Evolutionary conservation across 1,284 basidiomycete genomes (phyloP).

Genomic region (Ganoderma lucidum): DNA sequence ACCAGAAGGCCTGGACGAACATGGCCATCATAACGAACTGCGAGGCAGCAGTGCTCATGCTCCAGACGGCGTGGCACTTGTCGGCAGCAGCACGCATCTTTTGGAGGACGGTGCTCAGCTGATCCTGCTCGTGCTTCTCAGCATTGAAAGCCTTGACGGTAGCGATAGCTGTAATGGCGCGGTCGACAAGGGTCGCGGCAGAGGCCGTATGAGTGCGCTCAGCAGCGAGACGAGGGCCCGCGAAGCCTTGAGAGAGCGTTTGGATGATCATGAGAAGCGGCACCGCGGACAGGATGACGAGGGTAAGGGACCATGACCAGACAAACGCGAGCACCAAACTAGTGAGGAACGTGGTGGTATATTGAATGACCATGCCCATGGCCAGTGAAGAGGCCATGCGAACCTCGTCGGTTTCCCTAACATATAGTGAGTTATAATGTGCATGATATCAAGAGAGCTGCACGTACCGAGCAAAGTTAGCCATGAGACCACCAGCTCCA

Average conservation of each 20-base stretch:
- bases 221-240: slow-evolving; percentile 68
- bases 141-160: slow-evolving; percentile 99
- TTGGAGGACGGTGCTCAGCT: slow-evolving; percentile 58
- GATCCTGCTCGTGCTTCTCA: slow-evolving; percentile 62
- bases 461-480: slow-evolving; percentile 87
- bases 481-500: slow-evolving; percentile 94
- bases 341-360: slow-evolving; percentile 81
- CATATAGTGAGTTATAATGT: background rate
- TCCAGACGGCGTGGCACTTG: slow-evolving; percentile 79
- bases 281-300: slow-evolving; percentile 93
- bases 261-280: slow-evolving; percentile 85
- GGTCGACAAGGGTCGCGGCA: slow-evolving; percentile 83
- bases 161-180: slow-evolving; percentile 80
- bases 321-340: slow-evolving; percentile 85
- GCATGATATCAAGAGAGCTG: slow-evolving; percentile 11
- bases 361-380: slow-evolving; percentile 82
- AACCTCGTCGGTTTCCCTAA: slow-evolving; percentile 94
- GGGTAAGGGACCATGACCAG: slow-evolving; percentile 84
- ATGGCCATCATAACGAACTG: slow-evolving; percentile 89
- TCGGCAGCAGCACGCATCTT: slow-evolving; percentile 58
- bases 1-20: slow-evolving; percentile 99
- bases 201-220: slow-evolving; percentile 77
- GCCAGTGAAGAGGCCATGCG: slow-evolving; percentile 84
- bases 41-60: slow-evolving; percentile 68
- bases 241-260: slow-evolving; percentile 74